phyloP scores from a whole-genome alignment of 176 grass and related monocot genomes.

The Triticum turgidum region DNA sequence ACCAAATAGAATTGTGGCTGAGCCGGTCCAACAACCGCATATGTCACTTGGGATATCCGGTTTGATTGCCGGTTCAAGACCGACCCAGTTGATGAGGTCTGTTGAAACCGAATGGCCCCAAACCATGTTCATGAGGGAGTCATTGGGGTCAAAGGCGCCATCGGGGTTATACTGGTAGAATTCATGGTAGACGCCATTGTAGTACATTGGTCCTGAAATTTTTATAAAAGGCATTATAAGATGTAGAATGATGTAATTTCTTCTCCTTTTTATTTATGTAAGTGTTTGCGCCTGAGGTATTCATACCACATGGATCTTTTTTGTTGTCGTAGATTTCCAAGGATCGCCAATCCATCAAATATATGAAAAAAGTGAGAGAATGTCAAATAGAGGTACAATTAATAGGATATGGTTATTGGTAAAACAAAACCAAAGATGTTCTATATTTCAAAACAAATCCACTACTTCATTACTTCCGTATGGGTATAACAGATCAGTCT shows the following conservation, averaged over 20 bases:
- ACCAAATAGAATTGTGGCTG: neutral
- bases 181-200: constrained; percentile 84
- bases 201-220: constrained; percentile 87
- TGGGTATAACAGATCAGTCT: neutral
- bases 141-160: neutral
- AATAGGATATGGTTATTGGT: neutral
- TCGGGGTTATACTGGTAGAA: constrained; percentile 56
- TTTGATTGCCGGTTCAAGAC: neutral
- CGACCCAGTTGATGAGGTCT: neutral
- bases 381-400: constrained; percentile 17
- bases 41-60: neutral
- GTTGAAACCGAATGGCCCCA: neutral
- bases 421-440: constrained; percentile 17
- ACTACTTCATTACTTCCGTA: neutral
- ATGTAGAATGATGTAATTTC: constrained; percentile 5
- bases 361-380: constrained; percentile 21
- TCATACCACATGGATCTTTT: constrained; percentile 92
- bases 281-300: neutral
- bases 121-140: neutral
- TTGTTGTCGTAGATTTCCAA: constrained; percentile 12
- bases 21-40: neutral
- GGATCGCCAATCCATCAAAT: constrained; percentile 5
- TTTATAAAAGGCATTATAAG: neutral
- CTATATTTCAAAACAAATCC: neutral
- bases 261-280: neutral